Base-by-base conservation (phyloP, 73 alveolate species). In the Paramecium biaurelia region DNA sequence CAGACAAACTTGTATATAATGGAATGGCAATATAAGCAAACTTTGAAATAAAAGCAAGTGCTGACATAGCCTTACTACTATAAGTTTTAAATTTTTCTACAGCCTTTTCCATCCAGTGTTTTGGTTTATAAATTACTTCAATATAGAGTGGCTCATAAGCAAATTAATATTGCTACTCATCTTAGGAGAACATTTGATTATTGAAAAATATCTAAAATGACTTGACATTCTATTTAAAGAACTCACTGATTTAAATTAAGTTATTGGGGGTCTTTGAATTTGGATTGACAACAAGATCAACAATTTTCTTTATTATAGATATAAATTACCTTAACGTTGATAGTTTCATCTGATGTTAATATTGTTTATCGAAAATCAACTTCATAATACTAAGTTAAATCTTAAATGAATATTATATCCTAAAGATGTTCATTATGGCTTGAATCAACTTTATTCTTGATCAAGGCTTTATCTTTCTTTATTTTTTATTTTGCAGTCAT, bases 81-180 rank as follows among this genome's bases (percentile, higher is more conserved):
- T 35, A 35, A n/a, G 58, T 38, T 35, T 72, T 72, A 34, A 72
- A 35, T 32, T 72, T 72, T 12, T 23, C 86, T 4, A 38, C 86
- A 20, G 45, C 34, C 41, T 38, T 72, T 72, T 72, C 56, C 58
- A 72, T 35, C 86, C 86, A 72, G 20, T 72, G 86, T 37, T 72
- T 72, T 14, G 86, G 86, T 72, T 72, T 35, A 32, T 72, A 72
- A 72, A 72, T 72, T 35, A 72, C 86, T 72, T 72, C 86, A 12
- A 72, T 38, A 15, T 72, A 72, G 38, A 72, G 45, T 32, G 86
- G 86, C 26, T 72, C 86, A 38, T 72, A 72, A 34, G 35, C 58
- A 37, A 72, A 72, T 72, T 30, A 20, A 18, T 12, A 72, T 34
- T 23, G 7, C 14, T 72, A 20, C 6, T 72, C 86, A 72, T 72